Base-by-base conservation (phyloP, 352 stramenopile genomes). In the Pythium monospermum region DNA sequence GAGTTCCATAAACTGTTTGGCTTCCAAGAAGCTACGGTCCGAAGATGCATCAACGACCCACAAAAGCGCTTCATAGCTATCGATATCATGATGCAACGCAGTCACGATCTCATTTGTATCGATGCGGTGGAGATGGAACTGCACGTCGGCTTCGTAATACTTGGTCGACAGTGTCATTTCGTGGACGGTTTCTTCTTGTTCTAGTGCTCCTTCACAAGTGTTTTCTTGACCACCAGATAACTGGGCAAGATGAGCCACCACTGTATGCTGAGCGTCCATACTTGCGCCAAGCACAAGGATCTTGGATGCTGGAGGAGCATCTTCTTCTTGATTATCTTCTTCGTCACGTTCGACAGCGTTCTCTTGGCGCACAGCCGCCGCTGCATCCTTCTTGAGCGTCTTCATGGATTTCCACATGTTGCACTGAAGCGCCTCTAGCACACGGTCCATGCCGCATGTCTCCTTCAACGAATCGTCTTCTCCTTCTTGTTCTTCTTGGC, bases 391-490 rank as follows among this genome's bases (percentile, higher is more conserved):
- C 16, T 47, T 35, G 8, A 51, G 44, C 56, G 71, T 83, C 47
- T 77, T 67, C 66, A 91, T 84, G 3, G 80, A 85, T 15, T 48
- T 47, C 80, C 80, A 91, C 73, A 88, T 83, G 38, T 75, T 87
- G 59, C 80, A 88, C 30, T 91, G 64, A 22, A 91, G 55, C 6
- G 77, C 77, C 47, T 91, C 80, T 27, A 88, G 54, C 33, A 91
- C 71, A 12, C 80, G 75, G 10, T 76, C 69, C 36, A 91, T 64
- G 22, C 80, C 75, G 6, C 45, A 49, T 45, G 71, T 86, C 60
- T 86, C 79, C 22, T 62, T 45, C 18, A 30, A 26, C 4, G 28
- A 30, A 22, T 47, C 11, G 54, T 38, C 19, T 63, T 53, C 27
- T 6, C 40, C 16, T 2, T 44, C 32, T 22, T 49, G 33, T 5